Percentiles rank a stretch among this genome's conserved stretches.
Evolutionary conservation across 345 rosid species (phyloP).

Genomic region (Lepidium sativum): DNA sequence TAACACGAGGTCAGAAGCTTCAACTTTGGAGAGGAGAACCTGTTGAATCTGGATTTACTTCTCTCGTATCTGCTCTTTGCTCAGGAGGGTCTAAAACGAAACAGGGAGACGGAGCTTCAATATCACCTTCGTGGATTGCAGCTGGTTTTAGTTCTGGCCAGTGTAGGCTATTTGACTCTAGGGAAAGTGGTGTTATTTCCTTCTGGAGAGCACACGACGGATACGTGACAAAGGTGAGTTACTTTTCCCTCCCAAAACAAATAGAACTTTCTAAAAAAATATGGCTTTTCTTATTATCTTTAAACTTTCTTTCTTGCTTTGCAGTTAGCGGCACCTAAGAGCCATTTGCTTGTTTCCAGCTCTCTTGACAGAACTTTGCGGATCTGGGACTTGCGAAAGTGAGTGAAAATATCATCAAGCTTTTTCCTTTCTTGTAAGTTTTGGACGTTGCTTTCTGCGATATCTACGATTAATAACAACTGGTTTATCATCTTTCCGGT

Average conservation of each 20-base stretch:
- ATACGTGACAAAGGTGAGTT: constrained; percentile 67
- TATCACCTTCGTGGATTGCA: constrained; percentile 72
- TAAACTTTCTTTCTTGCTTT: neutral
- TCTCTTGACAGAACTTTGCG: constrained; percentile 71
- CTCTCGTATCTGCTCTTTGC: constrained; percentile 79
- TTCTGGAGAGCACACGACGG: constrained; percentile 93
- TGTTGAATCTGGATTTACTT: constrained; percentile 58
- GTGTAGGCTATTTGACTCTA: constrained; percentile 67
- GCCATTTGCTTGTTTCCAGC: constrained; percentile 86
- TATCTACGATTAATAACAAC: neutral
- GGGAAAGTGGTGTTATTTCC: constrained; percentile 58
- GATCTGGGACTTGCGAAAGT: constrained; percentile 92
- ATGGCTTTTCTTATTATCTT: neutral
- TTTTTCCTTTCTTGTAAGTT: neutral
- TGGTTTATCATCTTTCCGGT: neutral
- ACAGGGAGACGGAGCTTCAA: constrained; percentile 37
- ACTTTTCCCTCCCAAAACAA: neutral
- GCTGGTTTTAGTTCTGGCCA: constrained; percentile 87
- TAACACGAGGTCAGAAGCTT: constrained; percentile 66
- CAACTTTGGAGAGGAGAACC: constrained; percentile 78
- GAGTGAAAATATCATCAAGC: neutral
- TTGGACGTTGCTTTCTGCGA: neutral
- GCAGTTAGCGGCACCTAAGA: constrained; percentile 79
- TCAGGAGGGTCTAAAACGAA: constrained; percentile 54
- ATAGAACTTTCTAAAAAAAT: neutral